Evolutionary conservation across 306 rosid genomes (phyloP).

Genomic region (Leucaena leucocephala): DNA sequence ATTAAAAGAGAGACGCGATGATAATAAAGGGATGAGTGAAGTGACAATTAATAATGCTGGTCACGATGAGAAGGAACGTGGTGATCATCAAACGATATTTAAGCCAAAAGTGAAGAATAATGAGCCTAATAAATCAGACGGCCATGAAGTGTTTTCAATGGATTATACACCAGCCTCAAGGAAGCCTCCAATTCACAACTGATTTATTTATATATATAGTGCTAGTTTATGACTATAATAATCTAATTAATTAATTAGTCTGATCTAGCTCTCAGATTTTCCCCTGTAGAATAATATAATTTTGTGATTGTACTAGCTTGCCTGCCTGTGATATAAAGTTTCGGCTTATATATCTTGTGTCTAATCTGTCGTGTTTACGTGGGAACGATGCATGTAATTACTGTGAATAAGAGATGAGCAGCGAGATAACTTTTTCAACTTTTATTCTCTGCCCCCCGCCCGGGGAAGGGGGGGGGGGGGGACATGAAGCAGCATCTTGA

Average conservation of each 20-base stretch:
- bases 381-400: neutral
- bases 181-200: constrained; percentile 96
- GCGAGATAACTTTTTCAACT: neutral
- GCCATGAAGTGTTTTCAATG: constrained; percentile 55
- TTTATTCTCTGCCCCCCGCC: too few relatives aligned
- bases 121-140: constrained; percentile 28
- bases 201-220: neutral
- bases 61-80: too few relatives aligned
- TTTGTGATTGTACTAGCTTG: neutral
- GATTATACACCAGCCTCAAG: constrained; percentile 83
- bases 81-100: constrained; percentile 3
- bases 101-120: constrained; percentile 42
- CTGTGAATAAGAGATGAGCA: neutral
- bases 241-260: neutral
- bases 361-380: neutral
- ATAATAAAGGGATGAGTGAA: neutral
- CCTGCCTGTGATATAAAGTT: neutral
- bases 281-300: neutral
- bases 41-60: too few relatives aligned
- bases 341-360: neutral
- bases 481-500: neutral
- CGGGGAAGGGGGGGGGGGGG: too few relatives aligned
- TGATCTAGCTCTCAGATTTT: constrained; percentile 6
- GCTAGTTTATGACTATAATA: neutral
- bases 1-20: constrained; percentile 47